These are phyloP conservation scores for Pachysandra terminalis DNA, from an alignment of 164 flowering plant species.

Conservation along the genomic window DNA sequence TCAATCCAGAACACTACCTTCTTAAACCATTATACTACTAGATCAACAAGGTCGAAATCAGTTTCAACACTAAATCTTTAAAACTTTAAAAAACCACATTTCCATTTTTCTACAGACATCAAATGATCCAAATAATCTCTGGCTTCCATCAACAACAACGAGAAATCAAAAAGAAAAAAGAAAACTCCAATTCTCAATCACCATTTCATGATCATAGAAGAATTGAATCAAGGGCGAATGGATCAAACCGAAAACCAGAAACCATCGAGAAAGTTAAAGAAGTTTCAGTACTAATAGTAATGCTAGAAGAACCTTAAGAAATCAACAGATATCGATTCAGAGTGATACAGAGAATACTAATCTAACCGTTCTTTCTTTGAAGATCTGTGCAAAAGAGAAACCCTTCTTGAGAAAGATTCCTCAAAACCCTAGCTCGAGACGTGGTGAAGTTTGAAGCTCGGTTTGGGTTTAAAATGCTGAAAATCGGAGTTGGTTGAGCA, in stretches of 20 bases:
- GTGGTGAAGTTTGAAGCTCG: neutral
- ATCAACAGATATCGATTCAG: neutral
- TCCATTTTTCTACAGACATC: neutral
- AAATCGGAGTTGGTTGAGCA: constrained; percentile 11
- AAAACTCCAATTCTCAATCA: neutral
- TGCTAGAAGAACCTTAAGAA: neutral
- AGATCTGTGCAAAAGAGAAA: neutral
- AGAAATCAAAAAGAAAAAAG: no score
- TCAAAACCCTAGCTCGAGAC: constrained; percentile 1
- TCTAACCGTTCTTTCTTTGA: neutral
- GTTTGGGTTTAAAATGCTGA: neutral
- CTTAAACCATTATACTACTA: neutral
- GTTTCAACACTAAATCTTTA: neutral
- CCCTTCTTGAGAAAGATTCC: no score
- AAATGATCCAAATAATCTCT: neutral
- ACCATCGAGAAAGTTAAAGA: neutral
- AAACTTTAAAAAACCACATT: neutral
- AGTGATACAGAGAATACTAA: neutral
- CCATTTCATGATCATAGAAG: neutral
- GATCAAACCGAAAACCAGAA: neutral
- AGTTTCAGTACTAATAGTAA: neutral
- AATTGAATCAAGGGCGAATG: neutral
- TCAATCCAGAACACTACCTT: neutral
- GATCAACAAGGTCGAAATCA: neutral
- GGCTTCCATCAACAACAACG: neutral